Base-by-base conservation (phyloP, 495 filamentous ascomycete species). In the Poronia punctata region DNA sequence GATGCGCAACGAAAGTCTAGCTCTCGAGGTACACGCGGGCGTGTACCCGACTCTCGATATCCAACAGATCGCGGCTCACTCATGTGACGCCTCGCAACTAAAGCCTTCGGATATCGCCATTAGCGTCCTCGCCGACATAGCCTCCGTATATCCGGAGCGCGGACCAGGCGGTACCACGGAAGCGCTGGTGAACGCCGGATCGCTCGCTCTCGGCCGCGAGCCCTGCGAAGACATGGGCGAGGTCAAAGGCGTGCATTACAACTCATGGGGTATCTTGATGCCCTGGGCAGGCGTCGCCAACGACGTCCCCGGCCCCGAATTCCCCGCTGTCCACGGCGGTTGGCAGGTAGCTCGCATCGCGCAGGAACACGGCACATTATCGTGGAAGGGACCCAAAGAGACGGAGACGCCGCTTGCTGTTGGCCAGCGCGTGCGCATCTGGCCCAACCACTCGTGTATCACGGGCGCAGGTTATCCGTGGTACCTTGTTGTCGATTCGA, bases 361-460 rank as follows among this genome's bases (percentile, higher is more conserved):
- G 41, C 81, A 85, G 59, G 81, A 84, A 54, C 81, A 84, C 59
- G 80, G 79, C 1, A 71, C 83, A 38, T 42, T 85, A 45, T 62
- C 54, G 4, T 78, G 74, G 64, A 45, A 49, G 5, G 67, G 63
- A 0, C 21, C 37, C 10, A 47, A 43, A 52, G 64, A 71, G 48
- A 49, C 70, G 47, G 54, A 84, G 66, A 69, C 78, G 49, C 56
- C 70, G 62, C 35, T 86, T 59, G 14, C 20, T 1, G 62, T 79
- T 17, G 82, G 80, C 7, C 59, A 77, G 49, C 74, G 77, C 38
- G 69, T 92, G 17, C 68, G 80, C 34, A 65, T 94, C 8, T 90
- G 80, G 73, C 86, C 88, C 0, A 93, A 93, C 52, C 88, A 95
- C 61, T 75, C 84, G 26, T 94, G 88, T 52, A 82, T 92, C 36